Evolutionary conservation across 768 basidiomycete genomes (phyloP), one percentile per base, ranked within the genome.

Genomic region (Rhodosporidiobolus sp.): DNA sequence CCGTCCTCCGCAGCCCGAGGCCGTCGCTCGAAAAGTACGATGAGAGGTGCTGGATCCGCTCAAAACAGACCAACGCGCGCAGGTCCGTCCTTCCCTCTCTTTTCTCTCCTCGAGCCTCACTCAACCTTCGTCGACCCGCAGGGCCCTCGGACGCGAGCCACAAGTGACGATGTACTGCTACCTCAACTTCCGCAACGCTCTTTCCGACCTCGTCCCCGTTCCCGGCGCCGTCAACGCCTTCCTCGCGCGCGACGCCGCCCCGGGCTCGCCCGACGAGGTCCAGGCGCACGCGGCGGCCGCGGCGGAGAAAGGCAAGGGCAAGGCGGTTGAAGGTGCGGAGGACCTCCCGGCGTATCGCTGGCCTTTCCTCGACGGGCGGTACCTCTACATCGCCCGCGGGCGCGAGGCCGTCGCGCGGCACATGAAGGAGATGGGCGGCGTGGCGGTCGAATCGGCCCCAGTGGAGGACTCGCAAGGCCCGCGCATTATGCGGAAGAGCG

Each of bases 111-210:
- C 28, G 7, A n/a, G n/a, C n/a, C 54, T 52, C 16, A 38, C 43
- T 24, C 1, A 2, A 30, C 50, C 48, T 26, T 4, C 3, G 0
- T 5, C 0, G 22, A 10, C 12, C 20, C 16, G 16, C 54, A 68
- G 74, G 8, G 74, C 74, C 0, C 64, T 76, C 32, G 70, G 71
- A 0, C 63, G 68, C 16, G 70, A 72, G 22, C 67, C 74, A 2
- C n/a, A 52, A 7, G 35, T 38, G 3, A 45, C 61, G 11, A 64
- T 64, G 65, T 65, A 65, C 32, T 76, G 75, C 66, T 76, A 73
- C 72, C 17, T 76, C 32, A 76, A 76, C 63, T 65, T 76, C 24
- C 68, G 75, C 30, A 60, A 71, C 63, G 52, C 65, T 7, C 58
- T 76, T 57, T 26, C 35, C 16, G 59, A 66, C 28, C 49, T 76